Evolutionary conservation across 148 eudicot genomes (phyloP).

Genomic region (Fagopyrum tataricum): DNA sequence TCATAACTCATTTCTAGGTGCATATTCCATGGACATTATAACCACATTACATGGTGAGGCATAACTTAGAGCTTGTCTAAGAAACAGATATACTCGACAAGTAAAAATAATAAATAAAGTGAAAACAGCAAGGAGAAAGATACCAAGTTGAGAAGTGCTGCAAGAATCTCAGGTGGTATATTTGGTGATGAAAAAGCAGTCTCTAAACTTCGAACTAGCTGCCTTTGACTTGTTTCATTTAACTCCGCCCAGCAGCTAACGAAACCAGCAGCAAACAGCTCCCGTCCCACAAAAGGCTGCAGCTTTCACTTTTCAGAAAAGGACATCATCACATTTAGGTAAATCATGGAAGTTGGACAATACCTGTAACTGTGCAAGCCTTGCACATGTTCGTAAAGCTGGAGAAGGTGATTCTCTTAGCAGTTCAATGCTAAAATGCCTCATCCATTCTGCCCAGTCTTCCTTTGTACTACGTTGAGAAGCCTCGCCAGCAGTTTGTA

Average conservation of each 20-base stretch:
- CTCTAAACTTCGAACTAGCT: conserved; percentile 79
- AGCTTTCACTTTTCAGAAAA: conserved; percentile 23
- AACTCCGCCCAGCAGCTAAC: conserved; percentile 98
- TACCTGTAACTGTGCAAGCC: conserved; percentile 96
- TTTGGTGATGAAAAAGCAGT: conserved; percentile 97
- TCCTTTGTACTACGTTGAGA: conserved; percentile 99
- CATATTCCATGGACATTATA: not conserved
- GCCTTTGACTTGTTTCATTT: conserved; percentile 74
- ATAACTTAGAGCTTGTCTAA: not conserved
- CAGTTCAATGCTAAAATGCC: conserved; percentile 95
- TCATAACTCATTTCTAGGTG: conserved; percentile 6
- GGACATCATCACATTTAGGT: not conserved
- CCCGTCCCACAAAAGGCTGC: conserved; percentile 98
- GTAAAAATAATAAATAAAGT: not conserved
- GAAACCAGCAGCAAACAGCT: conserved; percentile 97
- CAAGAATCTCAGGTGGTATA: conserved; percentile 94
- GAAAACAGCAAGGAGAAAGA: not conserved
- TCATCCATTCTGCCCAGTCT: conserved; percentile 99
- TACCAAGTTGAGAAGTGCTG: conserved; percentile 97
- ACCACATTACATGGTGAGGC: not conserved
- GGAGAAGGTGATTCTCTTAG: conserved; percentile 96
- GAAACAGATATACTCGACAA: not conserved
- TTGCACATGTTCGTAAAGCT: conserved; percentile 91
- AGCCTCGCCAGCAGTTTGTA: conserved; percentile 94
- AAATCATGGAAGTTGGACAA: conserved; percentile 6